These are phyloP conservation scores for Hypoxylon fragiforme DNA, from an alignment of 495 filamentous ascomycete genomes.

Conservation along the genomic window DNA sequence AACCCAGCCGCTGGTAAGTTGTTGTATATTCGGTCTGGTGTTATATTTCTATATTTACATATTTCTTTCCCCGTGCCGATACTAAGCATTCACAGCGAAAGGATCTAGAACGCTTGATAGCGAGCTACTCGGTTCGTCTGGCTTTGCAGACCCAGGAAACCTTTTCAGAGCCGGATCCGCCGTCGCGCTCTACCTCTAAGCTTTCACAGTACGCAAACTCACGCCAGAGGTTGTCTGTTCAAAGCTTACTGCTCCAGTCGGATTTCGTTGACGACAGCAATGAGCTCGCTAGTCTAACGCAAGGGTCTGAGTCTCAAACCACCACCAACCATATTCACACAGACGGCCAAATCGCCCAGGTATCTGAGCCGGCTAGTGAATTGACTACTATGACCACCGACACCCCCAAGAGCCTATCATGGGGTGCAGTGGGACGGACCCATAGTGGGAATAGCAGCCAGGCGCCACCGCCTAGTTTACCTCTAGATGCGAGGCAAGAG, in stretches of 20 bases:
- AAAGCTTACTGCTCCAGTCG: constrained; percentile 34
- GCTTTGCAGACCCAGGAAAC: constrained; percentile 23
- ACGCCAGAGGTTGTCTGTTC: constrained; percentile 34
- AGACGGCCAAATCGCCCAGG: background rate
- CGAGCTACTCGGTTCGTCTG: constrained; percentile 32
- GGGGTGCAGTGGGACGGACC: background rate
- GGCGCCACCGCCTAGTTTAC: constrained; percentile 1
- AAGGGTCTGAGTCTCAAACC: background rate
- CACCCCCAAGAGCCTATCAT: background rate
- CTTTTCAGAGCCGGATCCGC: constrained; percentile 29
- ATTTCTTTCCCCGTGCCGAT: background rate
- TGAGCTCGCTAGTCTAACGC: constrained; percentile 27
- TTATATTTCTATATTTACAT: too few species aligned
- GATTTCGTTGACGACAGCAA: constrained; percentile 37
- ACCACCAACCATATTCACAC: background rate
- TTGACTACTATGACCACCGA: background rate
- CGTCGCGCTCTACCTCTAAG: constrained; percentile 20
- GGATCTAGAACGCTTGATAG: constrained; percentile 28
- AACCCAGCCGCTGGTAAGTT: constrained; percentile 28
- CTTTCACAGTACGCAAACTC: constrained; percentile 34
- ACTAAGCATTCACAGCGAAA: constrained; percentile 18
- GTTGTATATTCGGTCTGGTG: background rate
- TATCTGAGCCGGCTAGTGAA: background rate
- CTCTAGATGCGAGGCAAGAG: constrained; percentile 29
- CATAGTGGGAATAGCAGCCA: background rate